These are phyloP conservation scores for Penicillium oxalicum DNA, from an alignment of 2,329 filamentous ascomycete species.

Conservation along the genomic window DNA sequence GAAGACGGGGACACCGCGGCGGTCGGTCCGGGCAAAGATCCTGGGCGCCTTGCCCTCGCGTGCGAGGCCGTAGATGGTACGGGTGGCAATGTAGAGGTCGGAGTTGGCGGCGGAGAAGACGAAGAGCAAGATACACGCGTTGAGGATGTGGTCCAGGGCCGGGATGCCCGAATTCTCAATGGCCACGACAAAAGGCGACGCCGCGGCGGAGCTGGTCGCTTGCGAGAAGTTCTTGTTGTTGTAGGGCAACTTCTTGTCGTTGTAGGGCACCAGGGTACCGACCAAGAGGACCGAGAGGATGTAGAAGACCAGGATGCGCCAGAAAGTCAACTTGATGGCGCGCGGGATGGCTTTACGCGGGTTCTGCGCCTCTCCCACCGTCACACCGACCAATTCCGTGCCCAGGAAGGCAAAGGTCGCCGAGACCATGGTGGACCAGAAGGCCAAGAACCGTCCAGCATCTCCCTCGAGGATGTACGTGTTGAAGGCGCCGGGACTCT, in stretches of 20 bases:
- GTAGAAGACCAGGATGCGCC: slow-evolving; percentile 77
- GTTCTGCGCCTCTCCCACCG: slow-evolving; percentile 73
- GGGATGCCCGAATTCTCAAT: slow-evolving; percentile 60
- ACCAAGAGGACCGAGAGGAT: slow-evolving; percentile 66
- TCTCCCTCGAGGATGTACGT: slow-evolving; percentile 41
- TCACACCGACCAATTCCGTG: slow-evolving; percentile 71
- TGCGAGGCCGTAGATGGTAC: slow-evolving; percentile 67
- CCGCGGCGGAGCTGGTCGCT: slow-evolving; percentile 49
- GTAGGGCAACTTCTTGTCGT: slow-evolving; percentile 60
- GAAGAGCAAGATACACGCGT: slow-evolving; percentile 68
- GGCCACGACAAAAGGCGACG: slow-evolving; percentile 70
- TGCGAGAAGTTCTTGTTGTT: slow-evolving; percentile 54
- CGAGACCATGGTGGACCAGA: slow-evolving; percentile 67
- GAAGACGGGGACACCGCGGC: slow-evolving; percentile 63
- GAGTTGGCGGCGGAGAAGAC: slow-evolving; percentile 73
- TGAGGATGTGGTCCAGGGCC: slow-evolving; percentile 61
- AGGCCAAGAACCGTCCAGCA: slow-evolving; percentile 53
- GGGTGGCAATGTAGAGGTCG: slow-evolving; percentile 69
- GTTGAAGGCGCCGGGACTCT: slow-evolving; percentile 54
- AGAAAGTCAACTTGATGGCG: slow-evolving; percentile 75
- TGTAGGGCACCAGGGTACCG: slow-evolving; percentile 70
- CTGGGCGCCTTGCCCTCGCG: slow-evolving; percentile 64
- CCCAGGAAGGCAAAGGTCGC: slow-evolving; percentile 75
- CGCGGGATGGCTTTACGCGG: slow-evolving; percentile 69
- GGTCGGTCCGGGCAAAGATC: slow-evolving; percentile 66